These are phyloP conservation scores for Mercurialis annua DNA, from an alignment of 345 rosid genomes.

Conservation along the genomic window DNA sequence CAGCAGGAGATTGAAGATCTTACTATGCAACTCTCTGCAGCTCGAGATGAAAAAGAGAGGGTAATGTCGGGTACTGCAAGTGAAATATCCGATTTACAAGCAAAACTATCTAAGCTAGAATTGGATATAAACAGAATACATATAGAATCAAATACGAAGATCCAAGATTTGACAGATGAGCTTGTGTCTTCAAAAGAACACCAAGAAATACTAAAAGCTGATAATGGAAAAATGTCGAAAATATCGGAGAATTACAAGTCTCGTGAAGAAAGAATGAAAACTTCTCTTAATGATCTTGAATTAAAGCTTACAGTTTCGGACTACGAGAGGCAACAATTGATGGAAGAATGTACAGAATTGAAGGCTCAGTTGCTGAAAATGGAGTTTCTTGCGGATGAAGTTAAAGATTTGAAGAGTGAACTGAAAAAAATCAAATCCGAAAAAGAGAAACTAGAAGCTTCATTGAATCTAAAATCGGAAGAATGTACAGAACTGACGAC, in stretches of 20 bases:
- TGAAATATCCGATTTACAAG: slow-evolving; percentile 27
- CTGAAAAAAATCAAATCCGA: slow-evolving; percentile 23
- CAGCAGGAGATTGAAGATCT: slow-evolving; percentile 27
- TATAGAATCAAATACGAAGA: slow-evolving; percentile 26
- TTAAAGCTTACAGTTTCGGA: slow-evolving; percentile 50
- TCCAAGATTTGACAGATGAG: slow-evolving; percentile 33
- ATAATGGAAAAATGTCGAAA: slow-evolving; percentile 31
- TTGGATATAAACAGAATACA: slow-evolving; percentile 23
- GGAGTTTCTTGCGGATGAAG: slow-evolving; percentile 33
- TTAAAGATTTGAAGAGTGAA: slow-evolving; percentile 32
- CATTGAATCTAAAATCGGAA: slow-evolving; percentile 17
- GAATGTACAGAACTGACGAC: slow-evolving; percentile 39
- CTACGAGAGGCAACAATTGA: slow-evolving; percentile 41
- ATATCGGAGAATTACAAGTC: slow-evolving; percentile 34
- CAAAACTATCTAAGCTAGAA: slow-evolving; percentile 32
- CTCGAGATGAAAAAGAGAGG: slow-evolving; percentile 32
- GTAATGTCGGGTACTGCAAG: slow-evolving; percentile 25
- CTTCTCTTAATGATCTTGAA: slow-evolving; percentile 39
- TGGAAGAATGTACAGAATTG: slow-evolving; percentile 32
- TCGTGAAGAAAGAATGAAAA: slow-evolving; percentile 43
- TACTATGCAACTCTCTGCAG: slow-evolving; percentile 23
- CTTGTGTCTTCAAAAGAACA: slow-evolving; percentile 35
- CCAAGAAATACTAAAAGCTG: slow-evolving; percentile 30
- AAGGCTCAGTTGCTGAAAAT: slow-evolving; percentile 38
- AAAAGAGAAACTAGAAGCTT: slow-evolving; percentile 37